phyloP scores from a whole-genome alignment of 2,329 filamentous ascomycete genomes.

The Dothistroma pini region DNA sequence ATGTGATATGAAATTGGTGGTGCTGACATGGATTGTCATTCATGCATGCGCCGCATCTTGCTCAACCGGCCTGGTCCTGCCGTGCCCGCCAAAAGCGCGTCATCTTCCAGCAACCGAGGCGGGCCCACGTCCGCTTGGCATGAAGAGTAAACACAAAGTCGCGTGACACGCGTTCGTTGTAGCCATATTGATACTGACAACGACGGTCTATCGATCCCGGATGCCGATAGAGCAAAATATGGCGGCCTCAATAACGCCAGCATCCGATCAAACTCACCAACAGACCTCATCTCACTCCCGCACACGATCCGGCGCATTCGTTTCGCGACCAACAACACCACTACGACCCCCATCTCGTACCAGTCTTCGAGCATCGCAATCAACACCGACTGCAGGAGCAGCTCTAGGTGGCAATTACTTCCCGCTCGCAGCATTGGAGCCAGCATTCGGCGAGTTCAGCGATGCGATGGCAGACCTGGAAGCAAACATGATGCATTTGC shows the following conservation, averaged over 20 bases:
- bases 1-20: not conserved
- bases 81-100: not conserved
- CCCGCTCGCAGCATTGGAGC: conserved; percentile 79
- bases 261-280: conserved; percentile 8
- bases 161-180: conserved; percentile 1
- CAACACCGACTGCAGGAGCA: conserved; percentile 42
- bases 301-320: conserved; percentile 40
- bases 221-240: conserved; percentile 6
- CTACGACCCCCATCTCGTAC: conserved; percentile 85
- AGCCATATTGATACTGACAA: not conserved
- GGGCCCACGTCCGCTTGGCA: not conserved
- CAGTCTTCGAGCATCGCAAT: conserved; percentile 70
- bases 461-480: conserved; percentile 95
- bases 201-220: not conserved
- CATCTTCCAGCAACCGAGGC: not conserved
- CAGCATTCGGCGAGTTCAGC: conserved; percentile 86
- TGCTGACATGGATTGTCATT: not conserved
- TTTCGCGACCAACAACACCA: conserved; percentile 83
- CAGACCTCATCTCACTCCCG: conserved; percentile 43
- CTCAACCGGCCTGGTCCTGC: not conserved
- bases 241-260: conserved; percentile 19
- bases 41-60: not conserved
- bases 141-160: not conserved
- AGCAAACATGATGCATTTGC: conserved; percentile 95
- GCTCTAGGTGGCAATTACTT: conserved; percentile 51